A percentile compares a stretch with the other conserved stretches of the same genome.
Evolutionary conservation across 1,284 basidiomycete genomes (phyloP).

Genomic region (Austropuccinia psidii): DNA sequence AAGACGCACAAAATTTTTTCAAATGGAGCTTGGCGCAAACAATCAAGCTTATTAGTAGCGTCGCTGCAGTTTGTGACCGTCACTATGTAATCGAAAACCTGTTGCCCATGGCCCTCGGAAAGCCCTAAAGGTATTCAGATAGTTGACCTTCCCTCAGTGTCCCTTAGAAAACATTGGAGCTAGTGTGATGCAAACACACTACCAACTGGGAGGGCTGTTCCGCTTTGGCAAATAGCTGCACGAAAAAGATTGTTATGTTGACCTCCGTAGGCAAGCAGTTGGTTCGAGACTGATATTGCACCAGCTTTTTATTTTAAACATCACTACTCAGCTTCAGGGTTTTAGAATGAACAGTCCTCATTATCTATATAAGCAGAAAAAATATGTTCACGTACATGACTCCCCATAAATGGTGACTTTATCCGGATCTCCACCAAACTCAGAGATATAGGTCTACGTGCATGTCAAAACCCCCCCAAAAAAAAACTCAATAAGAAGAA

Average conservation of each 20-base stretch:
- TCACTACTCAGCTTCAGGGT: too few relatives aligned
- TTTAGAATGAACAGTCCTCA: too few relatives aligned
- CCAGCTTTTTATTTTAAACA: too few relatives aligned
- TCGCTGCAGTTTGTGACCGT: background rate
- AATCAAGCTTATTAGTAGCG: background rate
- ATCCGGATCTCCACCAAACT: background rate
- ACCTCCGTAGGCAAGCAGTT: background rate
- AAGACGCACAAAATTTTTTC: constrained; percentile 17
- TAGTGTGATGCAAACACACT: too few relatives aligned
- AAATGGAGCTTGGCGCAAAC: constrained; percentile 6
- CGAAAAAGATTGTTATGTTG: background rate
- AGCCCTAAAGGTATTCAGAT: background rate
- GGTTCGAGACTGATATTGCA: background rate
- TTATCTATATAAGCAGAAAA: too few relatives aligned
- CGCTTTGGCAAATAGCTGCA: background rate
- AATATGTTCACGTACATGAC: background rate
- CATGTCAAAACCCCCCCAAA: background rate
- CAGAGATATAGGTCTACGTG: background rate
- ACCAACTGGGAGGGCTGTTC: background rate
- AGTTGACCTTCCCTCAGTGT: too few relatives aligned
- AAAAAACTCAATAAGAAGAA: background rate
- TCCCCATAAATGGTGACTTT: background rate
- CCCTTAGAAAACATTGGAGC: too few relatives aligned
- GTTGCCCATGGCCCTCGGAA: constrained; percentile 28
- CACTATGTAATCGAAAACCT: constrained; percentile 17